Percentiles rank a stretch among this genome's conserved stretches.
These are phyloP conservation scores for Ulota crispa DNA, from an alignment of 225 moss, liverwort and hornwort genomes.

Conservation along the genomic window DNA sequence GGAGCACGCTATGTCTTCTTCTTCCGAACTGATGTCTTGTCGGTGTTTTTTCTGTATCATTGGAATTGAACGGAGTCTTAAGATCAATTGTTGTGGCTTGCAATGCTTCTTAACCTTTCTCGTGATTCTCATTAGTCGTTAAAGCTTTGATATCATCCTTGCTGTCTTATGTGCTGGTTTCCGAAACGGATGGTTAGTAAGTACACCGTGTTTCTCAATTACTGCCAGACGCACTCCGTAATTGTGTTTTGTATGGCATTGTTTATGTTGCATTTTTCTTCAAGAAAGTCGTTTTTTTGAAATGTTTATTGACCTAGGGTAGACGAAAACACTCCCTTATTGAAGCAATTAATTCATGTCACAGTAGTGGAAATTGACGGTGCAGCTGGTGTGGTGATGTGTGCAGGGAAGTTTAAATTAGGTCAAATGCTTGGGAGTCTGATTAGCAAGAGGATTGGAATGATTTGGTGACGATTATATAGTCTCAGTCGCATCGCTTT, in stretches of 20 bases:
- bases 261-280: neutral
- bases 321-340: neutral
- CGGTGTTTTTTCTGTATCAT: neutral
- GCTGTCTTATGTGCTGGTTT: neutral
- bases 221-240: no score
- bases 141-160: neutral
- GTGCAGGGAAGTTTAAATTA: neutral
- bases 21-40: rapidly evolving
- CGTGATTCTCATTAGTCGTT: neutral
- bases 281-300: neutral
- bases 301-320: neutral
- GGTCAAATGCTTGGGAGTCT: neutral
- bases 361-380: neutral
- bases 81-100: neutral
- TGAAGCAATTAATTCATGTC: neutral
- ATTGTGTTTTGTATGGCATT: neutral
- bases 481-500: neutral
- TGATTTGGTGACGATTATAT: neutral
- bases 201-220: neutral
- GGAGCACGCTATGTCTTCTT: neutral
- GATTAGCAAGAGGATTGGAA: neutral
- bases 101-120: neutral
- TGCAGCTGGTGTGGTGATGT: neutral
- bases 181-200: neutral
- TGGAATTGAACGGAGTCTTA: neutral